Percentiles rank a stretch among this genome's conserved stretches.
phyloP scores from a whole-genome alignment of 2,329 filamentous ascomycete genomes.

The Colletotrichum sp. region DNA sequence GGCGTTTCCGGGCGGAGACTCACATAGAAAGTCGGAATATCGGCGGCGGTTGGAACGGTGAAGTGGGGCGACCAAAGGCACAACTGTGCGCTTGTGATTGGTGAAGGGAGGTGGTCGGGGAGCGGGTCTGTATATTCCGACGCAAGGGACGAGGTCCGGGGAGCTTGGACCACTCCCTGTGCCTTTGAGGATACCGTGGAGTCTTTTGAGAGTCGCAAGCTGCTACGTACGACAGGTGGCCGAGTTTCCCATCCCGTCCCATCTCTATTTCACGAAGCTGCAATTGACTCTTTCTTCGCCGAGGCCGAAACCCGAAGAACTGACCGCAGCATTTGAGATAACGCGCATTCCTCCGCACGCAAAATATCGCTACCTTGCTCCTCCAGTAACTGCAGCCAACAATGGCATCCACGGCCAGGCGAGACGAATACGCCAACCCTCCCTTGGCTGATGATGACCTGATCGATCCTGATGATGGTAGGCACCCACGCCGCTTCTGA shows the following conservation, averaged over 20 bases:
- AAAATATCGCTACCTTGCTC: not conserved
- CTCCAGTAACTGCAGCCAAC: conserved; percentile 2
- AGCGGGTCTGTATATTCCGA: conserved; percentile 13
- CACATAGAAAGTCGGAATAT: not conserved
- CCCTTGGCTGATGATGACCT: conserved; percentile 71
- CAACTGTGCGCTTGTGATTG: not conserved
- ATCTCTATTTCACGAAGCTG: not conserved
- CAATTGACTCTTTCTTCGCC: not conserved
- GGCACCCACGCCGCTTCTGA: conserved; percentile 20
- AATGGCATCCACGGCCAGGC: conserved; percentile 53
- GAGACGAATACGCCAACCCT: conserved; percentile 65
- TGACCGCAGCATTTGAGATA: not conserved
- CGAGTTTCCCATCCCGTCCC: not conserved
- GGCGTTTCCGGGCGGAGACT: not conserved
- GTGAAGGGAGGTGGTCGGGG: not conserved
- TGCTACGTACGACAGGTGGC: conserved; percentile 2
- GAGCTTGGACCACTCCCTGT: conserved; percentile 30
- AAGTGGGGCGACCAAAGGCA: not conserved
- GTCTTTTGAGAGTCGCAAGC: conserved; percentile 18
- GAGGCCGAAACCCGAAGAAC: not conserved
- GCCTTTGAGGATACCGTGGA: conserved; percentile 30
- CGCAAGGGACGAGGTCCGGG: not conserved
- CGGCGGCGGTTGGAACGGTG: not conserved
- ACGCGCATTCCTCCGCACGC: not conserved
- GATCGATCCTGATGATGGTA: conserved; percentile 82